These are phyloP conservation scores for Trichocomaceae sp. DNA, from an alignment of 2,329 filamentous ascomycete species.

Conservation along the genomic window DNA sequence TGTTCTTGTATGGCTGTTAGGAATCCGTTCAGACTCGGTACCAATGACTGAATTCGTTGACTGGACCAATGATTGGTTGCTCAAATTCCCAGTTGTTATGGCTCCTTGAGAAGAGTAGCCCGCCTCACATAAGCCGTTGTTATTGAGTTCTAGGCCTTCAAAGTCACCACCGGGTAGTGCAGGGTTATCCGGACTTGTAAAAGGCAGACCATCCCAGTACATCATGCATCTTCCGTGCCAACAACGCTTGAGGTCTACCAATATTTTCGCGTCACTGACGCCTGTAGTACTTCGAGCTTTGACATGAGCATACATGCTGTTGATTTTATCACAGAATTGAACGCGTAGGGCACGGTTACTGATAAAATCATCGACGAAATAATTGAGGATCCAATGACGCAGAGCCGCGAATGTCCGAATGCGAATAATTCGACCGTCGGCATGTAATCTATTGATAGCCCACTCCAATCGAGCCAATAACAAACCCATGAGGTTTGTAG, in stretches of 20 bases:
- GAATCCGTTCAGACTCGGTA: background rate
- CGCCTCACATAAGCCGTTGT: conserved; percentile 29
- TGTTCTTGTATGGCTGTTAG: conserved; percentile 5
- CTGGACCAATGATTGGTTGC: background rate
- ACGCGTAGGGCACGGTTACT: conserved; percentile 65
- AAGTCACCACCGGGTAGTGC: conserved; percentile 70
- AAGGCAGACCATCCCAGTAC: conserved; percentile 76
- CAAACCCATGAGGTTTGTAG: conserved; percentile 70
- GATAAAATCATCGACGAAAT: conserved; percentile 92
- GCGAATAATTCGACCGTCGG: conserved; percentile 85
- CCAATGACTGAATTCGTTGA: background rate
- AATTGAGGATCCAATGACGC: conserved; percentile 36
- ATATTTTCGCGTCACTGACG: conserved; percentile 69
- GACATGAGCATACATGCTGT: conserved; percentile 52
- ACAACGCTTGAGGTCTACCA: conserved; percentile 92
- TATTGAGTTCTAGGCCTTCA: conserved; percentile 50
- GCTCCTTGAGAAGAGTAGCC: conserved; percentile 20
- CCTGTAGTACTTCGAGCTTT: conserved; percentile 47
- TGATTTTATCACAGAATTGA: conserved; percentile 74
- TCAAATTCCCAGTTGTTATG: conserved; percentile 11
- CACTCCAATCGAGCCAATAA: conserved; percentile 78
- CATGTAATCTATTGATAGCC: conserved; percentile 73
- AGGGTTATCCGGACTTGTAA: conserved; percentile 58
- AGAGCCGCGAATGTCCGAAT: conserved; percentile 32
- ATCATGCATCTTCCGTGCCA: conserved; percentile 86